Conservation (phyloP, 805 yeast species). For the Metschnikowia cerradonensis region DNA sequence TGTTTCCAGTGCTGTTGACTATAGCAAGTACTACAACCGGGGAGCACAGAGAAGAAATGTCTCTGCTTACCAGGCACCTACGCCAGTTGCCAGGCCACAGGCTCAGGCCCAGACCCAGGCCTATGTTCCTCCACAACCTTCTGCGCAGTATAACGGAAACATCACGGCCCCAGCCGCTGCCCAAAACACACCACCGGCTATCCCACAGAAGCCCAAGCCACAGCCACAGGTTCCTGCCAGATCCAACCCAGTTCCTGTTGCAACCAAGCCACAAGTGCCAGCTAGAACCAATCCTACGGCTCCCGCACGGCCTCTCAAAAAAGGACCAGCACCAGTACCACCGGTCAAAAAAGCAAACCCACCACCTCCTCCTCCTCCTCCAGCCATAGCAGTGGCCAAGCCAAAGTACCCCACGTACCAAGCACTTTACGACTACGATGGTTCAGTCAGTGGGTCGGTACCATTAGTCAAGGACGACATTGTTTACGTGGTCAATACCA, state of each 20-base stretch:
- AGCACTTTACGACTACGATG: slow-evolving; percentile 86
- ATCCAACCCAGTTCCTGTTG: not conserved
- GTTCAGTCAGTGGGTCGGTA: slow-evolving; percentile 76
- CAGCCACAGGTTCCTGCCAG: slow-evolving; percentile 13
- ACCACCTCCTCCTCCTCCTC: slow-evolving; percentile 55
- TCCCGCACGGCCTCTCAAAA: slow-evolving; percentile 28
- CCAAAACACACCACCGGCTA: slow-evolving; percentile 5
- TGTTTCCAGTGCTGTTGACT: slow-evolving; percentile 34
- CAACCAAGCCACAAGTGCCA: slow-evolving; percentile 11
- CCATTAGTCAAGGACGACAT: slow-evolving; percentile 75
- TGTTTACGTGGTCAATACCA: slow-evolving; percentile 66
- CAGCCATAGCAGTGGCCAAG: slow-evolving; percentile 50
- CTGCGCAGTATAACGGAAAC: slow-evolving; percentile 13
- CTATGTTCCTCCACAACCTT: slow-evolving; percentile 13
- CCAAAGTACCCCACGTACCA: slow-evolving; percentile 74
- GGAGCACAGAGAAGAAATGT: slow-evolving; percentile 17
- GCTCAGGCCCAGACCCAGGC: slow-evolving; percentile 12
- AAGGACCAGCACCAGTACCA: slow-evolving; percentile 53
- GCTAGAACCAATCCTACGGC: slow-evolving; percentile 16
- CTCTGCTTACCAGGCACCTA: slow-evolving; percentile 14
- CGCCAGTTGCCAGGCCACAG: slow-evolving; percentile 16
- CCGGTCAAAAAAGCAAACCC: slow-evolving; percentile 44
- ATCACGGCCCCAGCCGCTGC: slow-evolving; percentile 9
- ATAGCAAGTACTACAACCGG: slow-evolving; percentile 40
- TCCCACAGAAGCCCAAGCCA: slow-evolving; percentile 13